These are phyloP conservation scores for Nannizziopsis barbatae DNA, from an alignment of 2,329 filamentous ascomycete species.

Conservation along the genomic window DNA sequence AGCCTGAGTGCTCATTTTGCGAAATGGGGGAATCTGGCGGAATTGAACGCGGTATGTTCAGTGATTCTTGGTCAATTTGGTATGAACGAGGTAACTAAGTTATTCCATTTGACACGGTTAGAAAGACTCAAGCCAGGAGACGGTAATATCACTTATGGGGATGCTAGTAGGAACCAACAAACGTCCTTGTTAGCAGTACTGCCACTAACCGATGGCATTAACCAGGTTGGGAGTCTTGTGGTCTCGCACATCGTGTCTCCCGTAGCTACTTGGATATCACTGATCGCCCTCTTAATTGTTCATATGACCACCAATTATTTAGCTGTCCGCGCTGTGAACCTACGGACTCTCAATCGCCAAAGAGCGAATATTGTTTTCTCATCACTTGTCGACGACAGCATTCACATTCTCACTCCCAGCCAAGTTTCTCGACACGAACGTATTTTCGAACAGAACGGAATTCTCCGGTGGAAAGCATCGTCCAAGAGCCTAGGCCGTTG, in stretches of 20 bases:
- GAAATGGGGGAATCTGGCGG: slow-evolving; percentile 71
- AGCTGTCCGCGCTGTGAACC: slow-evolving; percentile 71
- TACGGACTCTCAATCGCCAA: slow-evolving; percentile 77
- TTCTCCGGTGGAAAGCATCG: slow-evolving; percentile 46
- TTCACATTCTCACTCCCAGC: slow-evolving; percentile 44
- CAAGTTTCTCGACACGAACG: slow-evolving; percentile 51
- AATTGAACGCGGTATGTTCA: slow-evolving; percentile 63
- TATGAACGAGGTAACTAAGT: neutral
- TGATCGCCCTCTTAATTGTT: slow-evolving; percentile 59
- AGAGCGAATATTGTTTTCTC: slow-evolving; percentile 68
- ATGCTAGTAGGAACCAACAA: slow-evolving; percentile 50
- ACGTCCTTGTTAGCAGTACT: neutral
- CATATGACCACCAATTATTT: slow-evolving; percentile 79
- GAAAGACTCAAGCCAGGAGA: slow-evolving; percentile 92
- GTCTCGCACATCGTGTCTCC: slow-evolving; percentile 64
- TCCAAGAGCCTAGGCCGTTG: slow-evolving; percentile 42
- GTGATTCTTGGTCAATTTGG: neutral
- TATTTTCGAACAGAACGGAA: slow-evolving; percentile 53
- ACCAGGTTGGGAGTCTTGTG: slow-evolving; percentile 60
- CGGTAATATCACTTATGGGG: slow-evolving; percentile 75
- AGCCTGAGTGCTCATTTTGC: slow-evolving; percentile 89
- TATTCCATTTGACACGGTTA: slow-evolving; percentile 20
- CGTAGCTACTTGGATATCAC: slow-evolving; percentile 59
- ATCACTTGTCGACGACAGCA: slow-evolving; percentile 36
- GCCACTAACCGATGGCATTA: neutral